These are phyloP conservation scores for Sordariomycetes sp. DNA, from an alignment of 2,329 filamentous ascomycete genomes.

Conservation along the genomic window DNA sequence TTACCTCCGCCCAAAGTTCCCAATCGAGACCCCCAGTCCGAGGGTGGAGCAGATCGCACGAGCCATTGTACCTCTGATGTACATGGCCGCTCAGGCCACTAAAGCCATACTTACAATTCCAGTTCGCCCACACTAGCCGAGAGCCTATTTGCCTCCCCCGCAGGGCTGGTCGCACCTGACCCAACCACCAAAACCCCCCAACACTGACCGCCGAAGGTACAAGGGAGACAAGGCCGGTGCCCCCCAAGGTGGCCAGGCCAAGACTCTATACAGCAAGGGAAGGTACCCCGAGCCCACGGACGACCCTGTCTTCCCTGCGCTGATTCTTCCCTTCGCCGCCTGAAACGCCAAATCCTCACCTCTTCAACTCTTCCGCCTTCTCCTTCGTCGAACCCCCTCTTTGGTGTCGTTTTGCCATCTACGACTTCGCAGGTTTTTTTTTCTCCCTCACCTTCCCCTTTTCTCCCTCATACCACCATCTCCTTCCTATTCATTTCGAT, in stretches of 20 bases:
- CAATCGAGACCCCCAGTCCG: not conserved
- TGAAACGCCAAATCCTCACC: conserved; percentile 7
- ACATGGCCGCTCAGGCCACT: not conserved
- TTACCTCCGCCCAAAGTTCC: not conserved
- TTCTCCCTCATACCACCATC: not conserved
- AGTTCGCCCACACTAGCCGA: not conserved
- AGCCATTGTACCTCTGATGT: not conserved
- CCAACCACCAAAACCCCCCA: not conserved
- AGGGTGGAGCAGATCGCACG: not conserved
- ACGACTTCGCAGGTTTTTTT: conserved; percentile 3
- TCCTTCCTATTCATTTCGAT: conserved; percentile 3
- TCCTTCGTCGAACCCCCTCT: conserved; percentile 3
- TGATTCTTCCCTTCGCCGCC: conserved; percentile 2
- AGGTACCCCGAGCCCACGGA: not conserved
- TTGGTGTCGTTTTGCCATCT: not conserved
- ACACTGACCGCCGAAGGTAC: not conserved
- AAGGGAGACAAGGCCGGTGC: not conserved
- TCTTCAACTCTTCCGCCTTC: conserved; percentile 1
- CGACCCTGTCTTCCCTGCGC: conserved; percentile 1
- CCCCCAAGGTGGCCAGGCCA: not conserved
- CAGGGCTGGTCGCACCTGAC: not conserved
- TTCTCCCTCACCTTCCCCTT: not conserved
- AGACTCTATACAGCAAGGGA: not conserved
- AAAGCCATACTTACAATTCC: not conserved
- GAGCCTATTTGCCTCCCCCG: not conserved